Evolutionary conservation across 2,329 filamentous ascomycete genomes (phyloP).

Genomic region (Lachnum nothofagi): DNA sequence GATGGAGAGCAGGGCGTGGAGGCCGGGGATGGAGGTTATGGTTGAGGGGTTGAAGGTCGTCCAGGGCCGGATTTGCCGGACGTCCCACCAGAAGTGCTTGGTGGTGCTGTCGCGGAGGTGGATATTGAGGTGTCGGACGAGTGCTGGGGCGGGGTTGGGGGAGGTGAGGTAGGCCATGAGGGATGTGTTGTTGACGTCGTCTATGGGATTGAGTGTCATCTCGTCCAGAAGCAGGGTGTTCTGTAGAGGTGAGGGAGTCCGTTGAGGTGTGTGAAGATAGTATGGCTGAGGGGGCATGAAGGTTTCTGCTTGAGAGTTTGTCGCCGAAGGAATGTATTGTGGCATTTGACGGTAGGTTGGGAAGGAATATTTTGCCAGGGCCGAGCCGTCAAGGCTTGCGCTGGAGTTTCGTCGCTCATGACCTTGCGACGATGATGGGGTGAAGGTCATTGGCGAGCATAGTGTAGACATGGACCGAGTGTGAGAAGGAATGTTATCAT

Average conservation of each 20-base stretch:
- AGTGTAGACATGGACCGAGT: slow-evolving; percentile 29
- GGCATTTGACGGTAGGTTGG: slow-evolving; percentile 79
- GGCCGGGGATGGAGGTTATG: slow-evolving; percentile 67
- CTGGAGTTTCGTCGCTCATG: slow-evolving; percentile 59
- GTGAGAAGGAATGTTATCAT: slow-evolving; percentile 26
- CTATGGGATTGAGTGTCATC: slow-evolving; percentile 30
- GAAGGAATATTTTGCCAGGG: slow-evolving; percentile 68
- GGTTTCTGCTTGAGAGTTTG: slow-evolving; percentile 36
- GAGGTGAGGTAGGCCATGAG: slow-evolving; percentile 73
- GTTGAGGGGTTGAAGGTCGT: slow-evolving; percentile 68
- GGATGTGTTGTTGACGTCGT: slow-evolving; percentile 52
- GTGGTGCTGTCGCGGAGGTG: slow-evolving; percentile 60
- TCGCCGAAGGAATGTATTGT: slow-evolving; percentile 39
- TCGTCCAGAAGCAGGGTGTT: slow-evolving; percentile 30
- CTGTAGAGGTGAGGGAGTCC: slow-evolving; percentile 42
- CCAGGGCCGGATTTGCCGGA: slow-evolving; percentile 83
- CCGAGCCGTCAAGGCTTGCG: slow-evolving; percentile 61
- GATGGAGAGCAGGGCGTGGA: slow-evolving; percentile 67
- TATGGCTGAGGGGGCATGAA: slow-evolving; percentile 45
- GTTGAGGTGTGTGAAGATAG: slow-evolving; percentile 30
- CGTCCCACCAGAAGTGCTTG: slow-evolving; percentile 94
- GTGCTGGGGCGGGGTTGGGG: slow-evolving; percentile 73
- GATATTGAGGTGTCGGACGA: slow-evolving; percentile 75
- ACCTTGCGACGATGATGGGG: slow-evolving; percentile 33
- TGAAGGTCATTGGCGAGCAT: slow-evolving; percentile 30